These are phyloP conservation scores for Pyrus betulifolia DNA, from an alignment of 306 rosid species.

Conservation along the genomic window DNA sequence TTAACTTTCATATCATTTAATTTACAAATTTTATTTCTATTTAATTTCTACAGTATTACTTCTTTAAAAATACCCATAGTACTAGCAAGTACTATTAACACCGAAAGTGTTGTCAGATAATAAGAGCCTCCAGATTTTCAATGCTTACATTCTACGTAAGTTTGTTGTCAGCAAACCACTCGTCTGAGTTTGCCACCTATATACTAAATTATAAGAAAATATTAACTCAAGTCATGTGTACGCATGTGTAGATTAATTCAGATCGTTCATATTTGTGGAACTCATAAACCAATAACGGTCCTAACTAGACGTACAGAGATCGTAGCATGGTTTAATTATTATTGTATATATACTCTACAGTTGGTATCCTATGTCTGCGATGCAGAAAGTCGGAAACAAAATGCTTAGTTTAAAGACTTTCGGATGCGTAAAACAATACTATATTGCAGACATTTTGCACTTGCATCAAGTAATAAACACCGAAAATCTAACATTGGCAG, in stretches of 20 bases:
- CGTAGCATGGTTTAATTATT: no score
- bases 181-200: background rate
- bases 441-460: background rate
- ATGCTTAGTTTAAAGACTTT: background rate
- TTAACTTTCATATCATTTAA: no score
- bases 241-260: no score
- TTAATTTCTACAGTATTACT: no score
- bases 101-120: background rate
- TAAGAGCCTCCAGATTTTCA: background rate
- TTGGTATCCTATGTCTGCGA: background rate
- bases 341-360: background rate
- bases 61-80: no score
- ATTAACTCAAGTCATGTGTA: background rate
- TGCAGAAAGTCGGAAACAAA: background rate
- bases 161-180: background rate
- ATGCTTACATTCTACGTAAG: background rate
- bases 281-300: background rate
- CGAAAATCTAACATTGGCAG: background rate
- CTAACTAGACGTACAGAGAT: no score
- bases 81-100: background rate
- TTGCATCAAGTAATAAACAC: slow-evolving; percentile 1
- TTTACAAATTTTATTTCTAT: no score
- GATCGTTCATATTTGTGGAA: no score
- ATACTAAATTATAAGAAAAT: background rate
- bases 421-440: background rate